Percentiles rank a stretch among this genome's conserved stretches.
Evolutionary conservation across 805 yeast genomes (phyloP).

Genomic region (Metschnikowia reukaufii): DNA sequence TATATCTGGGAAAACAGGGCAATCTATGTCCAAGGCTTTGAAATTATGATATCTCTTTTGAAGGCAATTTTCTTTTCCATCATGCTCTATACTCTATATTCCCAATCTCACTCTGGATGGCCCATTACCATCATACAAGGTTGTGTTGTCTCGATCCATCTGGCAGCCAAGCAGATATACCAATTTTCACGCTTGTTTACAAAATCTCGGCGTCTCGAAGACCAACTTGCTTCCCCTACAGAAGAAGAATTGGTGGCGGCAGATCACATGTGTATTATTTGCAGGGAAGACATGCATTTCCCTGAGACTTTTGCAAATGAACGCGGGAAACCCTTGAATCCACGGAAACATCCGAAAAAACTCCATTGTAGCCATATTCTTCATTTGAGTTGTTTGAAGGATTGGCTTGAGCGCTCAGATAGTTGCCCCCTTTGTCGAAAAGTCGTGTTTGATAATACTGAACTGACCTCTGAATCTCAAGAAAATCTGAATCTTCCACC

Average conservation of each 20-base stretch:
- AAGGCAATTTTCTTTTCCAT: constrained; percentile 30
- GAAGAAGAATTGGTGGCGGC: constrained; percentile 54
- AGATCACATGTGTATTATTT: constrained; percentile 76
- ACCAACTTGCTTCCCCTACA: constrained; percentile 61
- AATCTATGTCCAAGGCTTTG: constrained; percentile 56
- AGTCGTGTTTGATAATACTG: constrained; percentile 45
- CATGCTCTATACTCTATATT: constrained; percentile 36
- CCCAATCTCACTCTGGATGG: constrained; percentile 31
- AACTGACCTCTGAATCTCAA: not conserved
- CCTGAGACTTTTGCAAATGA: constrained; percentile 34
- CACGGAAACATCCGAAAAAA: constrained; percentile 64
- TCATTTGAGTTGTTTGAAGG: constrained; percentile 85
- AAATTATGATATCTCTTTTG: constrained; percentile 48
- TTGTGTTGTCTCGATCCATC: constrained; percentile 40
- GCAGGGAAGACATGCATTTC: constrained; percentile 83
- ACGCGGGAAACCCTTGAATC: constrained; percentile 23
- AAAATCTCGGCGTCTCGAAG: constrained; percentile 63
- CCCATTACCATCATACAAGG: constrained; percentile 46
- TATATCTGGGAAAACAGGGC: constrained; percentile 73
- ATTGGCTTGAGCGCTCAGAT: constrained; percentile 90
- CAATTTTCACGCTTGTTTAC: constrained; percentile 51
- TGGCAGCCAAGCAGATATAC: constrained; percentile 32
- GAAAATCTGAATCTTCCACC: not conserved
- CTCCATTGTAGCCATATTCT: constrained; percentile 83
- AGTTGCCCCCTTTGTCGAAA: constrained; percentile 91